Conservation (phyloP, 257 asterid genomes). For the Catharanthus roseus region DNA sequence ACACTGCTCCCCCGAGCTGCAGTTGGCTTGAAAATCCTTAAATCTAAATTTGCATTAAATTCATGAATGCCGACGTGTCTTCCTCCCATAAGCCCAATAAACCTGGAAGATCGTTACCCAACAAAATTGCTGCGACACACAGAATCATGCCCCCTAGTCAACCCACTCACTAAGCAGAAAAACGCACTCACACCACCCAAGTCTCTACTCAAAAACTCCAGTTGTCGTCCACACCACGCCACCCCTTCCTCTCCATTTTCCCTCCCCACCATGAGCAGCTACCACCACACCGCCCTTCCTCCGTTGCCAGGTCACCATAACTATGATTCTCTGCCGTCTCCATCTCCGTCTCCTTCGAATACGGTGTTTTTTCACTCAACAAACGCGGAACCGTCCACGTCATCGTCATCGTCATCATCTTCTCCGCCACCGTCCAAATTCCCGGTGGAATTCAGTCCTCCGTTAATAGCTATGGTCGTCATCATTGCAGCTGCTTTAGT, state of each 20-base stretch:
- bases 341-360: constrained; percentile 17
- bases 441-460: constrained; percentile 87
- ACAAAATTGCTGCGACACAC: neutral
- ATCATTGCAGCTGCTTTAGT: constrained; percentile 78
- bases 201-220: neutral
- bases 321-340: constrained; percentile 18
- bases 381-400: constrained; percentile 7
- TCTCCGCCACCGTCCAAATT: constrained; percentile 49
- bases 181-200: constrained; percentile 3
- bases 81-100: neutral
- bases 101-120: neutral
- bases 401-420: constrained; percentile 23
- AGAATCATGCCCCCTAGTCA: neutral
- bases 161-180: neutral
- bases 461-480: constrained; percentile 87
- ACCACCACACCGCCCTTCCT: constrained; percentile 33
- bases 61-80: constrained; percentile 17
- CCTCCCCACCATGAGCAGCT: constrained; percentile 24
- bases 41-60: constrained; percentile 12
- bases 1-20: neutral
- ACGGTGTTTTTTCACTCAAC: constrained; percentile 9
- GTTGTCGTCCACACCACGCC: neutral
- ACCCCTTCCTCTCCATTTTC: neutral
- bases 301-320: constrained; percentile 21
- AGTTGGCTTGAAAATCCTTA: too few relatives aligned